Evolutionary conservation across 1,284 basidiomycete species (phyloP).

Genomic region (Tetrapyrgos nigripes): DNA sequence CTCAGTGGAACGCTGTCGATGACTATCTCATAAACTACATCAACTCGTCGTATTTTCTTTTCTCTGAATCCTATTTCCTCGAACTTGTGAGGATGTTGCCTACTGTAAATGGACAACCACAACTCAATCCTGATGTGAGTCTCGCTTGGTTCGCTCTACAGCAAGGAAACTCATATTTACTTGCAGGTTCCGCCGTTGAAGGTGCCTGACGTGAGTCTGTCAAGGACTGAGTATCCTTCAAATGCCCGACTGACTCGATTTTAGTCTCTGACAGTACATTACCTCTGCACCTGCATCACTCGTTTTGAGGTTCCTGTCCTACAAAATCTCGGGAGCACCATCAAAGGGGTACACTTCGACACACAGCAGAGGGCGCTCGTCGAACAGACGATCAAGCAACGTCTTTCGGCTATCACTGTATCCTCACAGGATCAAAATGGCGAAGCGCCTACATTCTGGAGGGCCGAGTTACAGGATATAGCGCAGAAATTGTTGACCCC

Average conservation of each 20-base stretch:
- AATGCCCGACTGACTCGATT: not conserved
- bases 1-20: constrained; percentile 30
- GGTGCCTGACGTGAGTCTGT: not conserved
- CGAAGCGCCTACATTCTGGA: constrained; percentile 28
- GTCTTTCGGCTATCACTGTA: not conserved
- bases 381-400: not conserved
- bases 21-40: constrained; percentile 22
- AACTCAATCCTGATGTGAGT: not conserved
- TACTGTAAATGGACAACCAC: not conserved
- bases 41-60: constrained; percentile 7
- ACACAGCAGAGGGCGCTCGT: not conserved
- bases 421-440: not conserved
- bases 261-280: not conserved
- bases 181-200: not conserved
- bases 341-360: not conserved
- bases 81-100: constrained; percentile 33
- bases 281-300: not conserved
- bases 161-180: no score
- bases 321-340: not conserved
- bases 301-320: not conserved
- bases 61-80: constrained; percentile 20
- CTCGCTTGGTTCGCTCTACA: not conserved
- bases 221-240: not conserved
- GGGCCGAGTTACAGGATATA: constrained; percentile 28
- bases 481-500: constrained; percentile 48